Evolutionary conservation across 768 basidiomycete genomes (phyloP).

Genomic region (Lactifluus hygrophoroides): DNA sequence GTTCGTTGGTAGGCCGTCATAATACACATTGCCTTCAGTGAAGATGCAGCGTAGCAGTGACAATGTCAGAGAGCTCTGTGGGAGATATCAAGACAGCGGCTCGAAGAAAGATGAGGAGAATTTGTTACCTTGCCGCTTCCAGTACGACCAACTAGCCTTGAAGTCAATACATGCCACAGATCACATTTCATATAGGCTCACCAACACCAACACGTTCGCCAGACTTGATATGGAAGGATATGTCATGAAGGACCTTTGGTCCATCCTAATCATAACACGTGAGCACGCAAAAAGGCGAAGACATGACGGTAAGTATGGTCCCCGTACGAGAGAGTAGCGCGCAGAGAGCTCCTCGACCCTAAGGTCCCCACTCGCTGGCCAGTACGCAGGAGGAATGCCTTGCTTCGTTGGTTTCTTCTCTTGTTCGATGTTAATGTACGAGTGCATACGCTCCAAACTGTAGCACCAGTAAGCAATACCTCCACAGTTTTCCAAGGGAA

Average conservation of each 20-base stretch:
- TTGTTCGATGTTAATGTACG: conserved; percentile 48
- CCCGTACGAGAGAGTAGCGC: conserved; percentile 32
- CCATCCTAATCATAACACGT: conserved; percentile 31
- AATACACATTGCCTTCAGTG: conserved; percentile 43
- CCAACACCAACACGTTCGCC: conserved; percentile 53
- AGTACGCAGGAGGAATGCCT: conserved; percentile 52
- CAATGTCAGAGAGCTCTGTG: conserved; percentile 41
- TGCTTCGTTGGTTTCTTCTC: conserved; percentile 35
- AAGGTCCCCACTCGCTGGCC: conserved; percentile 53
- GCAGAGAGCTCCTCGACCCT: conserved; percentile 45
- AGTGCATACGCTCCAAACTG: conserved; percentile 44
- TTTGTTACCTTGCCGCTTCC: conserved; percentile 42
- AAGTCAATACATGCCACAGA: background rate
- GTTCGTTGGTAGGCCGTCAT: conserved; percentile 40
- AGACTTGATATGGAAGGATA: conserved; percentile 42
- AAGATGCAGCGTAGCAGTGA: conserved; percentile 47
- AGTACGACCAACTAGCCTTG: conserved; percentile 43
- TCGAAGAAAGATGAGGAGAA: conserved; percentile 6
- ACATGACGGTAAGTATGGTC: conserved; percentile 37
- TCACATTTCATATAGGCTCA: conserved; percentile 20
- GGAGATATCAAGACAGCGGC: no score
- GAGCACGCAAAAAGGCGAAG: conserved; percentile 33
- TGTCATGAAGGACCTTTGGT: conserved; percentile 45
- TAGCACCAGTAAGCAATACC: background rate
- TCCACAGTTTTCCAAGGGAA: background rate